Evolutionary conservation across 106 monocot genomes (phyloP), one percentile per base, ranked within the genome.

Genomic region (Alisma plantagoaquatica): DNA sequence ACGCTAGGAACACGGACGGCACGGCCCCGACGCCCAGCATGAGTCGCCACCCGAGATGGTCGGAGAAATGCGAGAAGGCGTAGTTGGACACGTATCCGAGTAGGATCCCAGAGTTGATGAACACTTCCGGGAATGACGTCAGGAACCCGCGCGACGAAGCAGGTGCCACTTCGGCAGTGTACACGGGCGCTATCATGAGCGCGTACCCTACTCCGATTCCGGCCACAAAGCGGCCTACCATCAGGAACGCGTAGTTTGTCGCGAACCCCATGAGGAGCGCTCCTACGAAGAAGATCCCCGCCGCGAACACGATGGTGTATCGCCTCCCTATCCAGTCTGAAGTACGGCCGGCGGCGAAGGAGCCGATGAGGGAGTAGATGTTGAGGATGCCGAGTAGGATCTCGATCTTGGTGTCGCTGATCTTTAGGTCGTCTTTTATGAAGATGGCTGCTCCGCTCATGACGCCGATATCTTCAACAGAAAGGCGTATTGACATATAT

Each of bases 61-160:
- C 48, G 3, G 68, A 45, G 14, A 75, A 49, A 23, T 61, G 57
- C 0, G 74, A 75, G 49, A 75, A 69, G 15, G 57, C 74, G 33
- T 75, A 75, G 27, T 74, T 74, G 4, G 74, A 75, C 27, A 75
- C 27, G 45, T 75, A 69, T 5, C 74, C 74, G 27, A 75, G 68
- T n/a, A 75, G 63, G 24, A 69, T 69, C 6, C 74, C 74, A 2
- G 69, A 3, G 41, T 75, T 75, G 20, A 75, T 75, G 57, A 51
- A 75, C 43, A 75, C 67, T 48, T 68, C 74, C 6, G 67, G 68
- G 57, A 75, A 49, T 28, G 68, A 75, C 2, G 68, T 75, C 43
- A 75, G 63, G 43, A 57, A 56, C n/a, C 74, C 74, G 19, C 74
- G 33, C 14, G 50, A 46, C 26, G 21, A 23, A 0, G 74, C 60